Evolutionary conservation across 352 stramenopile genomes (phyloP).

Genomic region (Phytopythium oedochilum): DNA sequence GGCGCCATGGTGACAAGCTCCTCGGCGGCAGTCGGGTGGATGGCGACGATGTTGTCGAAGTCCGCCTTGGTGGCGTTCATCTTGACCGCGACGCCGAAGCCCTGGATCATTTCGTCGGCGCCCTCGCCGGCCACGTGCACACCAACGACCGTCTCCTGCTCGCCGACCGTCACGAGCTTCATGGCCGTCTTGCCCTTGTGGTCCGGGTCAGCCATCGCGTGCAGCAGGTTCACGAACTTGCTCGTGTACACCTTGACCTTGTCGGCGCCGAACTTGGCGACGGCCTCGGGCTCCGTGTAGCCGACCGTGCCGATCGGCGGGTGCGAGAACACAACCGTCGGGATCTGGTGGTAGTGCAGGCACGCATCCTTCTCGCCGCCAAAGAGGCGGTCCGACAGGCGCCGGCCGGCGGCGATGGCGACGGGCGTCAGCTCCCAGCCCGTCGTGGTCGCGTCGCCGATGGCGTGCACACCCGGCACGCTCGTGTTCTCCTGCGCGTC

Average conservation of each 20-base stretch:
- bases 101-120: conserved; percentile 97
- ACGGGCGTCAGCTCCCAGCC: conserved; percentile 88
- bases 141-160: conserved; percentile 91
- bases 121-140: conserved; percentile 93
- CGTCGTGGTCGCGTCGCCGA: conserved; percentile 90
- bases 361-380: conserved; percentile 70
- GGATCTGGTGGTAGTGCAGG: conserved; percentile 92
- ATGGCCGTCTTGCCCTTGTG: conserved; percentile 93
- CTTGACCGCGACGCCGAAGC: conserved; percentile 97
- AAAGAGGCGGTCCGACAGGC: conserved; percentile 90
- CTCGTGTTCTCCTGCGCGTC: conserved; percentile 91
- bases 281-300: conserved; percentile 91
- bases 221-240: conserved; percentile 95
- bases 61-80: conserved; percentile 97
- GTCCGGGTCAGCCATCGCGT: conserved; percentile 88
- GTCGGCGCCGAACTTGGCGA: conserved; percentile 89
- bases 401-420: conserved; percentile 84
- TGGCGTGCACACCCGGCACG: conserved; percentile 83
- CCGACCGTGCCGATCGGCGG: conserved; percentile 94
- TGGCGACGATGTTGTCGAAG: conserved; percentile 93
- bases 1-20: conserved; percentile 94
- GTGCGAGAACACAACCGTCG: conserved; percentile 97
- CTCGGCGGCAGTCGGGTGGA: conserved; percentile 96
- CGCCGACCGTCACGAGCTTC: conserved; percentile 90
- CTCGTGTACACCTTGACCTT: conserved; percentile 95